Evolutionary conservation across 2,329 filamentous ascomycete species (phyloP).

Genomic region (Sclerotiophoma versabilis): DNA sequence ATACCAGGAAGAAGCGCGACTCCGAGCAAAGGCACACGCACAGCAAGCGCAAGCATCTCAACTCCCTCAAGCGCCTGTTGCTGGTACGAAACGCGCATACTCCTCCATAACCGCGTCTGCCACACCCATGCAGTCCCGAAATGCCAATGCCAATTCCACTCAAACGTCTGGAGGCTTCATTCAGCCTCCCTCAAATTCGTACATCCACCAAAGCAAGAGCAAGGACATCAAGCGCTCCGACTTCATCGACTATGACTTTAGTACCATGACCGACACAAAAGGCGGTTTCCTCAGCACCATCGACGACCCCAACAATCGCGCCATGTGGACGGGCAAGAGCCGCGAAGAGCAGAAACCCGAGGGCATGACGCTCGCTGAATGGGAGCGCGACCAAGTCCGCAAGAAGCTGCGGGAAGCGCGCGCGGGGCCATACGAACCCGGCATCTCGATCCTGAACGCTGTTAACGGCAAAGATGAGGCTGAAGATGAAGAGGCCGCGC

Average conservation of each 20-base stretch:
- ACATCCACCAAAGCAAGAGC: constrained; percentile 69
- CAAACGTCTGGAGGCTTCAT: constrained; percentile 49
- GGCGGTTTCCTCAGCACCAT: constrained; percentile 91
- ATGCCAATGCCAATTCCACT: constrained; percentile 69
- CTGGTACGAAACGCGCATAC: constrained; percentile 75
- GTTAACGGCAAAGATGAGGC: constrained; percentile 46
- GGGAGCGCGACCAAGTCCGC: constrained; percentile 83
- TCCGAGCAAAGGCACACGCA: constrained; percentile 84
- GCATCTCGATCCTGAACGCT: constrained; percentile 74
- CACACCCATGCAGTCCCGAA: constrained; percentile 67
- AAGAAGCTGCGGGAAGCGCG: constrained; percentile 75
- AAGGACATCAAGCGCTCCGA: constrained; percentile 79
- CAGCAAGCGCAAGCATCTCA: constrained; percentile 50
- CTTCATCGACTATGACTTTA: constrained; percentile 97
- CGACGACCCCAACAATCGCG: constrained; percentile 90
- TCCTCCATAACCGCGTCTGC: constrained; percentile 65
- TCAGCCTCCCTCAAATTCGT: constrained; percentile 52
- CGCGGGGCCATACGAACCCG: constrained; percentile 85
- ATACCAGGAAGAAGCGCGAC: constrained; percentile 79
- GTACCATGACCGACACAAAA: constrained; percentile 97
- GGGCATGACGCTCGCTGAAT: constrained; percentile 88
- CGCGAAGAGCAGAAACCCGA: constrained; percentile 74
- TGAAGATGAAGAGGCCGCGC: constrained; percentile 33
- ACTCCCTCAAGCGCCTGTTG: constrained; percentile 38
- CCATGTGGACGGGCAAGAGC: constrained; percentile 56